phyloP scores from a whole-genome alignment of 371 early-diverging fungal species.

The Mycotypha africana region DNA sequence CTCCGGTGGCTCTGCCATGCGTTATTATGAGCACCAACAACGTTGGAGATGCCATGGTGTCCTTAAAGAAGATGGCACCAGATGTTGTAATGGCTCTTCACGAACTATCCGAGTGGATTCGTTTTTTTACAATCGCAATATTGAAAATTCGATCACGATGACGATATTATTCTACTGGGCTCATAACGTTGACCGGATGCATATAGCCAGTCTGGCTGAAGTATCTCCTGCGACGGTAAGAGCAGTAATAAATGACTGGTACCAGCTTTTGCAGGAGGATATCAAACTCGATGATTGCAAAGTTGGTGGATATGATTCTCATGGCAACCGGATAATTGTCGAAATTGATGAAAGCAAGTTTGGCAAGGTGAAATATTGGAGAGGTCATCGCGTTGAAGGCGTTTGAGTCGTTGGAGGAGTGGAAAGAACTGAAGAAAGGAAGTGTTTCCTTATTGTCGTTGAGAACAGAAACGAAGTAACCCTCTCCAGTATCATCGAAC shows the following conservation, averaged over 20 bases:
- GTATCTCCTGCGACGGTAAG: not conserved
- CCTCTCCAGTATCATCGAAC: not conserved
- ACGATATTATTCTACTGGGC: too few species aligned
- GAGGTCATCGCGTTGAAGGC: slow-evolving; percentile 2
- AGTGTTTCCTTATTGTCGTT: slow-evolving; percentile 7
- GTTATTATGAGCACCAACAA: not conserved
- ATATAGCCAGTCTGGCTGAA: too few species aligned
- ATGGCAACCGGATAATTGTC: too few species aligned
- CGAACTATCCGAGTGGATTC: too few species aligned
- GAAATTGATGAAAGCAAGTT: slow-evolving; percentile 2
- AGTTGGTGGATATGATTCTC: not conserved
- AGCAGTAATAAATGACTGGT: not conserved
- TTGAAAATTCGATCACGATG: too few species aligned
- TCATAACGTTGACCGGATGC: not conserved
- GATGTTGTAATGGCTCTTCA: too few species aligned
- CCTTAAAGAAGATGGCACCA: not conserved
- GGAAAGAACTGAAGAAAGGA: slow-evolving; percentile 4
- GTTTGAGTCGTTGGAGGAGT: slow-evolving; percentile 2
- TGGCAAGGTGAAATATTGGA: slow-evolving; percentile 1
- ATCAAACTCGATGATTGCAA: not conserved
- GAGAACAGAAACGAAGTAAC: not conserved
- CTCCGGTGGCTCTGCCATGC: not conserved
- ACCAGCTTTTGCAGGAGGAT: slow-evolving; percentile 1
- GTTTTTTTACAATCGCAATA: too few species aligned
- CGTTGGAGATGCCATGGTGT: not conserved